Evolutionary conservation across 768 basidiomycete genomes (phyloP).

Genomic region (Mycena filopes): DNA sequence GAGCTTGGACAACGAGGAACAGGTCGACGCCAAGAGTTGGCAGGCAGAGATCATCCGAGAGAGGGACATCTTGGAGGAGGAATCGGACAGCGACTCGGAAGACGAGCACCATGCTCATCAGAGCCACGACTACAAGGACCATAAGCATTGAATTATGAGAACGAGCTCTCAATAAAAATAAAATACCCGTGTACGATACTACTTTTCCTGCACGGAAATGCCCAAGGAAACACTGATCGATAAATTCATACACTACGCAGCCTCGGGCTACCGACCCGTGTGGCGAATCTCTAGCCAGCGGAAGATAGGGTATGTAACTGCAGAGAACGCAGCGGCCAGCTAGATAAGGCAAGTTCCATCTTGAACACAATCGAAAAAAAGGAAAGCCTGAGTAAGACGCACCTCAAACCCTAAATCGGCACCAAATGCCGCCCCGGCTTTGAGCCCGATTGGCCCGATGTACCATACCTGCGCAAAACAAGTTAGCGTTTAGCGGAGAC

Average conservation of each 20-base stretch:
- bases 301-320: conserved; percentile 56
- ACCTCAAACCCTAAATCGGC: conserved; percentile 69
- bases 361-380: neutral
- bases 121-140: neutral
- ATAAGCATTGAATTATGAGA: neutral
- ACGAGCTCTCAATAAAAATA: neutral
- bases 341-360: conserved; percentile 21
- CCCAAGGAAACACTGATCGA: neutral
- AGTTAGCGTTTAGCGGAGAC: neutral
- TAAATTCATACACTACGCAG: neutral
- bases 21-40: conserved; percentile 15
- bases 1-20: conserved; percentile 15
- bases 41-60: conserved; percentile 17
- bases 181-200: neutral
- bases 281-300: conserved; percentile 60
- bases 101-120: neutral
- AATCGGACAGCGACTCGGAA: conserved; percentile 14
- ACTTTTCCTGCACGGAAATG: neutral
- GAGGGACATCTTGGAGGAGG: conserved; percentile 22
- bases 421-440: conserved; percentile 55
- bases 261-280: conserved; percentile 44
- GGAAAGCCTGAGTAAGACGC: conserved; percentile 13
- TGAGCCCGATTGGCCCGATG: conserved; percentile 57
- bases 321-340: conserved; percentile 59
- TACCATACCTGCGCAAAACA: conserved; percentile 52